A percentile compares a stretch with the other conserved stretches of the same genome.
These are phyloP conservation scores for Pachyrhizus erosus DNA, from an alignment of 306 rosid species.

Conservation along the genomic window DNA sequence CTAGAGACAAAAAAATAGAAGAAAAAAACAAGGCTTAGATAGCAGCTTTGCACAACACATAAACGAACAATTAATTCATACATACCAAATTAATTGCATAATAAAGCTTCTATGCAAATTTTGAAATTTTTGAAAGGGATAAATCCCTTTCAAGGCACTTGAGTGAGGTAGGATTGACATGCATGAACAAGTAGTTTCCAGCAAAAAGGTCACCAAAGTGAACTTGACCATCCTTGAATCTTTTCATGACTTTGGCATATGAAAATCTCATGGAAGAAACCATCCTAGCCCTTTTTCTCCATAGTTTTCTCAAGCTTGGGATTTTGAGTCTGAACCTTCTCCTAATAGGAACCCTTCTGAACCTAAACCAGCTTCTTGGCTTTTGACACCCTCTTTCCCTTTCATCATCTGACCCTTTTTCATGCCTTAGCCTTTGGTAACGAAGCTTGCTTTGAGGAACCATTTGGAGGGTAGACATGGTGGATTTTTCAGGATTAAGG, in stretches of 20 bases:
- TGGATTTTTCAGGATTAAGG: not conserved
- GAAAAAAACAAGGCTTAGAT: not conserved
- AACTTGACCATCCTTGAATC: constrained; percentile 65
- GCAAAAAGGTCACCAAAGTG: constrained; percentile 84
- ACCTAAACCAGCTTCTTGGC: constrained; percentile 57
- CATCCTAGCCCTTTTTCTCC: constrained; percentile 61
- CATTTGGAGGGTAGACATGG: constrained; percentile 43
- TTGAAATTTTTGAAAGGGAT: constrained; percentile 44
- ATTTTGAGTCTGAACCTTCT: constrained; percentile 68
- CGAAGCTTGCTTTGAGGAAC: constrained; percentile 41
- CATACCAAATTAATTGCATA: not conserved
- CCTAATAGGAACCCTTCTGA: constrained; percentile 50
- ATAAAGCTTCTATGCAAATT: constrained; percentile 32
- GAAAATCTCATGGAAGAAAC: constrained; percentile 55
- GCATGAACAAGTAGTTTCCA: constrained; percentile 83
- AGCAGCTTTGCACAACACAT: not conserved
- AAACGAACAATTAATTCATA: not conserved
- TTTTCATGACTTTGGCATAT: constrained; percentile 51
- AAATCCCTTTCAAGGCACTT: constrained; percentile 48
- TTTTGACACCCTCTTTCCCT: constrained; percentile 31
- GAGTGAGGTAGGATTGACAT: constrained; percentile 64
- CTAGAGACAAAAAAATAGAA: not conserved
- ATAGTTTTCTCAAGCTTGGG: constrained; percentile 61
- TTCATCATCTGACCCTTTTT: constrained; percentile 34
- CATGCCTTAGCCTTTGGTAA: constrained; percentile 59